Evolutionary conservation across 2,329 filamentous ascomycete species (phyloP), one percentile per base, ranked within the genome.

Genomic region (Plenodomus tracheiphilus): DNA sequence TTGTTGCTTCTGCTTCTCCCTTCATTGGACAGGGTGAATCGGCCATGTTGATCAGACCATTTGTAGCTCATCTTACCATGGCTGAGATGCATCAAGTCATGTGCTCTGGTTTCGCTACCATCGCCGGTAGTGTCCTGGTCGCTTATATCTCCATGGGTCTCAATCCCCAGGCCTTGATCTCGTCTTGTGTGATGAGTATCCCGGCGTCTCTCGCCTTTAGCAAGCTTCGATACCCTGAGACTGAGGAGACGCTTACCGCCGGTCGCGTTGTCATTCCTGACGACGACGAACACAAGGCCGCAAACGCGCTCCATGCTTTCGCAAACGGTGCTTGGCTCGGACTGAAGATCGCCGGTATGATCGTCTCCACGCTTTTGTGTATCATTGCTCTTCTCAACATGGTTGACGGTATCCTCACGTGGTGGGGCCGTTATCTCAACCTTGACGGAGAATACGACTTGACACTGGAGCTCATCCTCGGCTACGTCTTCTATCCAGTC

Each of bases 21-120:
- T 96, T 96, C 75, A 94, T 96, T 65, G 92, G 92, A 8, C 91
- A 96, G 77, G 91, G 92, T 66, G 92, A 96, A 79, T 94, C 89
- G 19, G 91, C 90, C 51, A 95, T 96, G 88, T 77, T 97, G 65
- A 91, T 97, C 73, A 85, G 86, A 46, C 91, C 91, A 0, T 96
- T 95, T 71, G 85, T 96, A 39, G 79, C 89, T 10, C 86, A 94
- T 72, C 82, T 96, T 66, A 97, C 92, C 54, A 81, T 86, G 67
- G 90, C 91, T 58, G 92, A 97, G 74, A 77, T 96, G 49, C 92
- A 96, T 73, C 91, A 96, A 75, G 81, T 96, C 72, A 91, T 97
- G 89, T 89, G 87, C 45, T 95, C 88, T 58, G 92, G 91, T 54
- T 96, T 95, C 62, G 91, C 92, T 19, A 96, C 92, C 39, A 96